Evolutionary conservation across 129 eudicot species (phyloP).

Genomic region (Flaveria brownii): DNA sequence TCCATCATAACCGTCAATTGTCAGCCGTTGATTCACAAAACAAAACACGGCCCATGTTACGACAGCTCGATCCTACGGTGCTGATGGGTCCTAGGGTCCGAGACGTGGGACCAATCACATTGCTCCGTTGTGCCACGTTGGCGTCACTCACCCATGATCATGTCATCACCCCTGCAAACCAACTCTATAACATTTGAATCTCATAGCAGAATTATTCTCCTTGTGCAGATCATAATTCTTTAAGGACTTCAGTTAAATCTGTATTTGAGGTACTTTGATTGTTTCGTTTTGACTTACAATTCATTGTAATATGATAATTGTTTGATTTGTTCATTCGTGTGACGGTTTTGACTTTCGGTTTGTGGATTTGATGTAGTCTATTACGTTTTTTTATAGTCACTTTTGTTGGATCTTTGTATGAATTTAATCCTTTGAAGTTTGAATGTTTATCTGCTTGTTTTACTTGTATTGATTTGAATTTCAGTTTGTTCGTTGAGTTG

Average conservation of each 20-base stretch:
- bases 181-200: conserved; percentile 17
- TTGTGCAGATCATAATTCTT: background rate
- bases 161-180: background rate
- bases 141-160: conserved; percentile 25
- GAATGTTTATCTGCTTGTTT: conserved; percentile 13
- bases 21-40: conserved; percentile 7
- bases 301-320: no score
- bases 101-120: conserved; percentile 57
- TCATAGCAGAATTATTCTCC: background rate
- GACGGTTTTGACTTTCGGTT: conserved; percentile 21
- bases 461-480: background rate
- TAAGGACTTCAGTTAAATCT: conserved; percentile 3
- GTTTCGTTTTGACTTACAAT: background rate
- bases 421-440: background rate
- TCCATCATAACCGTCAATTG: background rate
- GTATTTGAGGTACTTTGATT: conserved; percentile 4
- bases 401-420: conserved; percentile 12
- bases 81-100: conserved; percentile 11
- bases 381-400: background rate
- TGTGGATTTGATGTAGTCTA: background rate
- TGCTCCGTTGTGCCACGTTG: conserved; percentile 49
- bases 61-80: conserved; percentile 45
- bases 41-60: conserved; percentile 23
- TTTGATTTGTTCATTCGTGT: background rate
- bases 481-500: background rate